Base-by-base conservation (phyloP, 2,329 filamentous ascomycete species). In the Fusarium newnesense region DNA sequence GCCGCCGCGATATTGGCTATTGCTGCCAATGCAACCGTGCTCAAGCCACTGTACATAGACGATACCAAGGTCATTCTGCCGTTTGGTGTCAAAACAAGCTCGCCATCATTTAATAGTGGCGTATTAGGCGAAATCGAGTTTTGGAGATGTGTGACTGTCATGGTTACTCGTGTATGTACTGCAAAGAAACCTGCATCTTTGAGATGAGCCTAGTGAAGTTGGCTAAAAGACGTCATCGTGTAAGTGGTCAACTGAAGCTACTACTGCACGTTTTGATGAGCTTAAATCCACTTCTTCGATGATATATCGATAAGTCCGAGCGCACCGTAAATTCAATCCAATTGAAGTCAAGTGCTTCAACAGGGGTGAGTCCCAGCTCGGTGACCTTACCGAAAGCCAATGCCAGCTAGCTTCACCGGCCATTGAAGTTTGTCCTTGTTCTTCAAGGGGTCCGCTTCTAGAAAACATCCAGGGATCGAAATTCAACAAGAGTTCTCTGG, bases 271-370 rank as follows among this genome's bases (percentile, higher is more conserved):
- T 53, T 68, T 69, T 63, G 36, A 67, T 63, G 56, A 68, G 56
- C 64, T 68, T 63, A 68, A 68, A 63, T 68, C 65, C 65, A 69
- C 65, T 69, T 63, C 42, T 32, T 53, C 46, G n/a, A 64, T 44
- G 39, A 24, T 26, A 34, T 46, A 37, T 36, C n/a, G 36, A 60
- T 30, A 46, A 37, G 40, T 44, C 52, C 28, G 39, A 62, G 60
- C 52, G 24, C 52, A 46, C n/a, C 59, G 49, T 58, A 60, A 37
- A 28, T 26, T 21, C 21, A 28, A 19, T 13, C 60, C 60, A 62
- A 59, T 62, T 39, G 32, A 26, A 37, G 12, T n/a, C 36, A 36
- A n/a, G 32, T 12, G 9, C 28, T 39, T 21, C 26, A 21, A 21
- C 32, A 46, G 32, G 40, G 60, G 52, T 32, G 15, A 28, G 15